Evolutionary conservation across 148 eudicot genomes (phyloP).

Genomic region (Talinum fruticosum): DNA sequence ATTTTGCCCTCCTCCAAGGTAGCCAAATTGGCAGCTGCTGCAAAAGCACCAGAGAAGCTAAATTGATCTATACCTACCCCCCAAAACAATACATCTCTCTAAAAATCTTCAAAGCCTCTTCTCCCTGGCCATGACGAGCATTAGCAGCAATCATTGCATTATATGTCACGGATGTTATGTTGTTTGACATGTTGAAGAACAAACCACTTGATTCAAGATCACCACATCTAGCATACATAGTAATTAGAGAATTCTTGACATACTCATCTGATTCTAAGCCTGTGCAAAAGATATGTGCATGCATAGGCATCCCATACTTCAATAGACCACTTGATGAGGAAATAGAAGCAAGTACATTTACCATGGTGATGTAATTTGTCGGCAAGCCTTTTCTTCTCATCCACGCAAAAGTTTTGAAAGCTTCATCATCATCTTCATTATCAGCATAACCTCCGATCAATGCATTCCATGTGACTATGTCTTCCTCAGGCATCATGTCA

Average conservation of each 20-base stretch:
- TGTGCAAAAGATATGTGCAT: constrained; percentile 40
- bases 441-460: constrained; percentile 67
- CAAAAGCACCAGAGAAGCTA: constrained; percentile 66
- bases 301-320: constrained; percentile 56
- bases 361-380: constrained; percentile 63
- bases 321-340: constrained; percentile 35
- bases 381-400: constrained; percentile 42
- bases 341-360: constrained; percentile 56
- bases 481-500: constrained; percentile 40
- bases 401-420: constrained; percentile 38
- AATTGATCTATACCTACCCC: constrained; percentile 53
- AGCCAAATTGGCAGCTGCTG: constrained; percentile 72
- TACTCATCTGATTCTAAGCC: constrained; percentile 68
- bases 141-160: constrained; percentile 77
- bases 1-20: constrained; percentile 65
- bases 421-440: constrained; percentile 48
- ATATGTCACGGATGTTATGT: constrained; percentile 52
- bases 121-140: constrained; percentile 64
- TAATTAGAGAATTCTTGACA: constrained; percentile 73
- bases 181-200: constrained; percentile 41
- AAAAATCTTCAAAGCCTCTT: constrained; percentile 57
- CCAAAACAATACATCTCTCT: constrained; percentile 48
- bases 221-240: constrained; percentile 79
- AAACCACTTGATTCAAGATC: constrained; percentile 58
- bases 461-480: constrained; percentile 77